Evolutionary conservation across 176 grass and related monocot genomes (phyloP).

Genomic region (Ananas comosus): DNA sequence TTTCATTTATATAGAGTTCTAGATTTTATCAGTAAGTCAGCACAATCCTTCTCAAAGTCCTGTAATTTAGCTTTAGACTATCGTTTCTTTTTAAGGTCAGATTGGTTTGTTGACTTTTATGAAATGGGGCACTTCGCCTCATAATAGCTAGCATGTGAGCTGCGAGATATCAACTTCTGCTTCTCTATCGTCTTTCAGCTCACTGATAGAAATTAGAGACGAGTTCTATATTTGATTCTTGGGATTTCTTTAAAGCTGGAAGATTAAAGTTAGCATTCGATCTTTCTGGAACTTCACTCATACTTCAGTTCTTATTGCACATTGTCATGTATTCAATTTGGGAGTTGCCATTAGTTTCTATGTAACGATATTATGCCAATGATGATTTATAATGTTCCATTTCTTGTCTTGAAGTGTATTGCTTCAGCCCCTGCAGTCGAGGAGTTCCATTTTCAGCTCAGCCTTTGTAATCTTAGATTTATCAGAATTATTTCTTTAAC

Average conservation of each 20-base stretch:
- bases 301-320: conserved; percentile 49
- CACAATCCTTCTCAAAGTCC: conserved; percentile 75
- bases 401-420: conserved; percentile 52
- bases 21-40: conserved; percentile 85
- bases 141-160: conserved; percentile 18
- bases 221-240: conserved; percentile 85
- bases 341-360: conserved; percentile 23
- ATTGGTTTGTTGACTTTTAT: conserved; percentile 31
- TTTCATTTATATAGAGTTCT: conserved; percentile 74
- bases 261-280: conserved; percentile 58
- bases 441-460: too few relatives aligned
- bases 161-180: conserved; percentile 48
- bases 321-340: conserved; percentile 19
- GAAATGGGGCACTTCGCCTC: conserved; percentile 21
- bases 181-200: conserved; percentile 67
- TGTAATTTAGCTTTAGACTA: conserved; percentile 55
- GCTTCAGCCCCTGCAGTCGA: too few relatives aligned
- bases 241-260: conserved; percentile 65
- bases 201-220: conserved; percentile 81
- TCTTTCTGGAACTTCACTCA: conserved; percentile 58
- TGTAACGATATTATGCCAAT: conserved; percentile 32
- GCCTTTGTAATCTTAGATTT: too few relatives aligned
- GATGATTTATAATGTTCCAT: conserved; percentile 53
- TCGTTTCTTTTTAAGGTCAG: conserved; percentile 60
- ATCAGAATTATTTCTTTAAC: too few relatives aligned